These are phyloP conservation scores for Podaxis mareebaensis DNA, from an alignment of 768 basidiomycete species.

Conservation along the genomic window DNA sequence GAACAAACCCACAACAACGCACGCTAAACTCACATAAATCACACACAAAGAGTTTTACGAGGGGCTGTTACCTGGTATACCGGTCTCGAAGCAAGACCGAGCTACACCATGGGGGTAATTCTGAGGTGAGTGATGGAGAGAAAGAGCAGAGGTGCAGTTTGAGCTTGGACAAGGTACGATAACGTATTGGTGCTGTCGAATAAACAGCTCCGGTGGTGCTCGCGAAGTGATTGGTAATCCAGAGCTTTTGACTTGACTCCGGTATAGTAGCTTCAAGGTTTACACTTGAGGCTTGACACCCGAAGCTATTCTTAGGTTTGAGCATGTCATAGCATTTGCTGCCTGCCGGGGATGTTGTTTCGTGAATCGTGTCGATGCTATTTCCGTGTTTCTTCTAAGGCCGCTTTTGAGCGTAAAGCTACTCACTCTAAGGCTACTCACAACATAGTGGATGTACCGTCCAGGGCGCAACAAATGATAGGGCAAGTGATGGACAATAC, in stretches of 20 bases:
- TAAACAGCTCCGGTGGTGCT: constrained; percentile 23
- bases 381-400: constrained; percentile 17
- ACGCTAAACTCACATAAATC: not conserved
- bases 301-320: not conserved
- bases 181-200: constrained; percentile 25
- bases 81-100: constrained; percentile 20
- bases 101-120: constrained; percentile 25
- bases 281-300: not conserved
- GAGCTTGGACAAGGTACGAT: constrained; percentile 25
- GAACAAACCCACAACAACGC: not conserved
- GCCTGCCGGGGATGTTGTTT: not conserved
- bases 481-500: constrained; percentile 22
- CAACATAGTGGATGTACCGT: constrained; percentile 25
- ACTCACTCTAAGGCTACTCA: constrained; percentile 27
- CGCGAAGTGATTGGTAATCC: constrained; percentile 22
- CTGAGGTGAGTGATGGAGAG: constrained; percentile 20
- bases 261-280: not conserved
- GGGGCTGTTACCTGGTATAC: constrained; percentile 19
- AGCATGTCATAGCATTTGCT: not conserved
- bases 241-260: not conserved
- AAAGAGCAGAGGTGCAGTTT: constrained; percentile 20
- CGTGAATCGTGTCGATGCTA: not conserved
- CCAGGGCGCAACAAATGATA: constrained; percentile 26
- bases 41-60: constrained; percentile 5
- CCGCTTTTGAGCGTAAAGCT: constrained; percentile 28